phyloP scores from a whole-genome alignment of 1,139 yeast genomes.

The Yamadazyma membranifaciens region DNA sequence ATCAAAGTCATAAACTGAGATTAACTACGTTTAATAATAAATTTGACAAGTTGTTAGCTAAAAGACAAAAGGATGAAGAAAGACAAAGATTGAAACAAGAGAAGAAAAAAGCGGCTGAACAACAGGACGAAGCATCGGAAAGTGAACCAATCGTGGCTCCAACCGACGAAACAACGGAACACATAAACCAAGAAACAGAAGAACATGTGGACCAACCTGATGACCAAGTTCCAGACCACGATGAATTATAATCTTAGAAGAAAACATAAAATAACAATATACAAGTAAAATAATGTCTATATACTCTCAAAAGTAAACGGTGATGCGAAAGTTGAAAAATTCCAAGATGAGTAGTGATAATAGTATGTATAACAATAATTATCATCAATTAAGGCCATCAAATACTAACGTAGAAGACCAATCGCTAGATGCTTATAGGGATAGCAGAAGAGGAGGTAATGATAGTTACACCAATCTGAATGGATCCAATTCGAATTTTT shows the following conservation, averaged over 20 bases:
- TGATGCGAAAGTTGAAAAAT: conserved; percentile 3
- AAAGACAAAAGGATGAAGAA: conserved; percentile 35
- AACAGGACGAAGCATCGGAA: conserved; percentile 19
- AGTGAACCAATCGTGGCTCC: conserved; percentile 15
- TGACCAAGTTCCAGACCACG: conserved; percentile 22
- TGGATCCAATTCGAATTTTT: neutral
- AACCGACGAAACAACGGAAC: conserved; percentile 6
- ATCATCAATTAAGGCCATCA: neutral
- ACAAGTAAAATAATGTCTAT: neutral
- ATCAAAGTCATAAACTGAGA: conserved; percentile 41
- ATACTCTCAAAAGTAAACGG: neutral
- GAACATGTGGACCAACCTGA: conserved; percentile 18
- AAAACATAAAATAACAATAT: neutral
- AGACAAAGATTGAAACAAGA: conserved; percentile 32
- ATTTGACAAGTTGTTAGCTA: conserved; percentile 31
- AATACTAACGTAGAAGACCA: conserved; percentile 8
- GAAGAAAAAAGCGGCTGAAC: conserved; percentile 17
- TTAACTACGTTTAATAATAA: conserved; percentile 34
- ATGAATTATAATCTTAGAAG: conserved; percentile 49
- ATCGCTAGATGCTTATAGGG: conserved; percentile 12
- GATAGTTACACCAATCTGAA: conserved; percentile 3
- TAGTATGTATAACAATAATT: conserved; percentile 1
- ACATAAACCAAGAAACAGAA: conserved; percentile 16
- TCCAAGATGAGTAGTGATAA: conserved; percentile 4
- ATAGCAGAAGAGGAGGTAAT: conserved; percentile 14